These are phyloP conservation scores for Syzygium aromaticum DNA, from an alignment of 345 rosid genomes.

Conservation along the genomic window DNA sequence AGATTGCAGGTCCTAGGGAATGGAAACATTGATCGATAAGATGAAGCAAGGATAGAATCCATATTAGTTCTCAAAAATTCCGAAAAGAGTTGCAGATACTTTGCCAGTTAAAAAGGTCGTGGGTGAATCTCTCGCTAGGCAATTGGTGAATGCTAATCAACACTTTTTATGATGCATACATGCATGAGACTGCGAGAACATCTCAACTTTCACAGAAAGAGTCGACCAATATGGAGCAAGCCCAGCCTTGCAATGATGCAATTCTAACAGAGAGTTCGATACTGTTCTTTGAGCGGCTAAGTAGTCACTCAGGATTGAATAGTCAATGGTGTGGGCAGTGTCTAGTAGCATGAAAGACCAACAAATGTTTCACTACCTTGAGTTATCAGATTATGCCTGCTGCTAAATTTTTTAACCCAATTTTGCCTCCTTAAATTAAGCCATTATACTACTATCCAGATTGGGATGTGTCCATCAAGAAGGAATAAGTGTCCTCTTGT, in stretches of 20 bases:
- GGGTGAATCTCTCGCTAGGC: neutral
- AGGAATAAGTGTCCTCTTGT: neutral
- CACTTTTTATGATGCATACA: neutral
- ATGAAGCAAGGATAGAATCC: neutral
- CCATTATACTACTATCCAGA: neutral
- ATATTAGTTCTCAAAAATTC: neutral
- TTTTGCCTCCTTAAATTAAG: neutral
- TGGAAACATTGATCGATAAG: neutral
- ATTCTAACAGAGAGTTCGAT: neutral
- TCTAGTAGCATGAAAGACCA: no score
- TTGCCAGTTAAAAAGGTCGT: neutral
- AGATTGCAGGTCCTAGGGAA: slow-evolving; percentile 46
- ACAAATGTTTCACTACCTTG: neutral
- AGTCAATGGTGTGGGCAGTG: no score
- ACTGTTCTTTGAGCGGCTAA: neutral
- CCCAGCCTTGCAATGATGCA: neutral
- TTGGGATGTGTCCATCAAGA: neutral
- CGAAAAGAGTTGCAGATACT: neutral
- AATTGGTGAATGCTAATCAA: neutral
- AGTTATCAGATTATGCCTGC: neutral
- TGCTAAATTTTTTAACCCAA: neutral
- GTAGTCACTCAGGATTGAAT: neutral
- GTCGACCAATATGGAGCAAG: neutral
- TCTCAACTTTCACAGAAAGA: neutral
- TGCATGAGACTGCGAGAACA: neutral